Percentiles rank a stretch among this genome's conserved stretches.
phyloP scores from a whole-genome alignment of 495 filamentous ascomycete genomes.

The Penicillium malachiteum region DNA sequence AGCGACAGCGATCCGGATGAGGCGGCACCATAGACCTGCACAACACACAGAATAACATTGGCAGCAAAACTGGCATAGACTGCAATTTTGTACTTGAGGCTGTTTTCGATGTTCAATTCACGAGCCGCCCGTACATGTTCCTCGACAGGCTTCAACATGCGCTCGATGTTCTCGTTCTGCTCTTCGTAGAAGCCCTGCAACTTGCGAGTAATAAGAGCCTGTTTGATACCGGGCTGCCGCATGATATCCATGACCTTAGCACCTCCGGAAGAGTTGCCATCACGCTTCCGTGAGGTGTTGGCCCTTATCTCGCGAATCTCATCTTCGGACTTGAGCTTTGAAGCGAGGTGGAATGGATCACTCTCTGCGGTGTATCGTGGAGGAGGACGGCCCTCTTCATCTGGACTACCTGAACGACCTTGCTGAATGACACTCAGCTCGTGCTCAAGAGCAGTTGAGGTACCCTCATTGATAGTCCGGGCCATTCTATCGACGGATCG shows the following conservation, averaged over 20 bases:
- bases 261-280: conserved; percentile 46
- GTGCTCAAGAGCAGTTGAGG: conserved; percentile 38
- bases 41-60: conserved; percentile 71
- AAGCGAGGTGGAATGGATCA: conserved; percentile 82
- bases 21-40: conserved; percentile 88
- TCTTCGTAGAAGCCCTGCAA: conserved; percentile 82
- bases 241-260: conserved; percentile 19
- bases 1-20: conserved; percentile 86
- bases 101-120: conserved; percentile 75
- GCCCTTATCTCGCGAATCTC: conserved; percentile 81
- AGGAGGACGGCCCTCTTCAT: conserved; percentile 66
- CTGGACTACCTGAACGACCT: conserved; percentile 38
- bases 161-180: conserved; percentile 92
- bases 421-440: conserved; percentile 14
- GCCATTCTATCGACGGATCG: conserved; percentile 20
- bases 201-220: conserved; percentile 52
- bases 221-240: conserved; percentile 18
- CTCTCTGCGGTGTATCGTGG: conserved; percentile 58
- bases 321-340: conserved; percentile 69
- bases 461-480: conserved; percentile 31
- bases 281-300: conserved; percentile 78
- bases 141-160: conserved; percentile 87
- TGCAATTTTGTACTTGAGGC: conserved; percentile 83
- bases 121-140: conserved; percentile 81
- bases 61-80: conserved; percentile 86